Evolutionary conservation across 768 basidiomycete species (phyloP).

Genomic region (Lactarius sp.): DNA sequence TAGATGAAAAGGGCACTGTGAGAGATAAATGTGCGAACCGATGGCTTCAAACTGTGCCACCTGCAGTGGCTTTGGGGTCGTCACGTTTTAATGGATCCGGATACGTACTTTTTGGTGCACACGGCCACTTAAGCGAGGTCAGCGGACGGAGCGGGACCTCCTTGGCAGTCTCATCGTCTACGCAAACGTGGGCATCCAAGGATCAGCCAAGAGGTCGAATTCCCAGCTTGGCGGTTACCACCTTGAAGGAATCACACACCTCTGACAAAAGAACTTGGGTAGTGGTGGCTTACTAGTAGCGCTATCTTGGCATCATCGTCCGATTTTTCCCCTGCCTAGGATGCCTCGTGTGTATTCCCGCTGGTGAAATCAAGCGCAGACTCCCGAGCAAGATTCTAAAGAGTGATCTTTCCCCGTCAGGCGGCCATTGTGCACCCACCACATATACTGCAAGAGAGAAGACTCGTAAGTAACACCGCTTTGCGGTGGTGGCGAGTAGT

Average conservation of each 20-base stretch:
- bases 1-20: not conserved
- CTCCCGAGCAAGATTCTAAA: constrained; percentile 75
- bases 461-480: not conserved
- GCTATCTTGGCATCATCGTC: no score
- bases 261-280: no score
- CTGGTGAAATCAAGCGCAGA: constrained; percentile 71
- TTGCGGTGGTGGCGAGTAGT: constrained; percentile 31
- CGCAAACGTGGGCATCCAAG: no score
- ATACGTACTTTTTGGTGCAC: constrained; percentile 50
- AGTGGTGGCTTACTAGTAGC: no score
- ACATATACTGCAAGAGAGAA: constrained; percentile 20
- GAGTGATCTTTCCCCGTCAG: not conserved
- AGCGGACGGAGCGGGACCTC: no score
- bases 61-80: constrained; percentile 54
- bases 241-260: no score
- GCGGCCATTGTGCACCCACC: constrained; percentile 35
- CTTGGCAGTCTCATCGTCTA: no score
- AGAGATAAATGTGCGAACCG: no score
- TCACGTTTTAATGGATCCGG: constrained; percentile 81
- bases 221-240: no score
- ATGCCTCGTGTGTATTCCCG: constrained; percentile 30
- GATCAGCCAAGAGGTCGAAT: no score
- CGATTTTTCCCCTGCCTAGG: not conserved
- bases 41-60: constrained; percentile 67
- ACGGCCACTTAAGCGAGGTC: no score